Conservation (phyloP, 1,139 yeast species). For the Yamadazyma membranifaciens region DNA sequence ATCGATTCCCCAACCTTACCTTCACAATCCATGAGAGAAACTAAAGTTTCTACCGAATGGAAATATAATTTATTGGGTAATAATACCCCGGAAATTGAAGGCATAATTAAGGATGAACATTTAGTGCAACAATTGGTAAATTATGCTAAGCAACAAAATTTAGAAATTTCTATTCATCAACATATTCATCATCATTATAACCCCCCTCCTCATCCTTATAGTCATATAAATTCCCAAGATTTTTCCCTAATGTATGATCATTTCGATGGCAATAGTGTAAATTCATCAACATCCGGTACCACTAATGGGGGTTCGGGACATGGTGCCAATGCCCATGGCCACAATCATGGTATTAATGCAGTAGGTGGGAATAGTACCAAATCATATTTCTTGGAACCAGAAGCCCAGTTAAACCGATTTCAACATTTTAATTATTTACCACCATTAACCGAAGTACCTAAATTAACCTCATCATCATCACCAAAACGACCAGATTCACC, state of each 20-base stretch:
- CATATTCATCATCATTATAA: constrained; percentile 74
- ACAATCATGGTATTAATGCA: neutral
- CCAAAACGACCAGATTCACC: constrained; percentile 18
- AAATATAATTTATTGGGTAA: constrained; percentile 24
- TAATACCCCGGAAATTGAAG: constrained; percentile 29
- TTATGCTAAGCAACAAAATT: constrained; percentile 58
- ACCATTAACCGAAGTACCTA: constrained; percentile 70
- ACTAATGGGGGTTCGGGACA: constrained; percentile 3
- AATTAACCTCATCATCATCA: constrained; percentile 55
- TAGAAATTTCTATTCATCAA: constrained; percentile 75
- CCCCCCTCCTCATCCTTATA: constrained; percentile 33
- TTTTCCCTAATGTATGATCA: constrained; percentile 3
- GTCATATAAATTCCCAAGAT: constrained; percentile 10
- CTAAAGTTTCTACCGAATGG: constrained; percentile 23
- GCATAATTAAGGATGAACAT: constrained; percentile 50
- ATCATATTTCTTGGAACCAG: constrained; percentile 46
- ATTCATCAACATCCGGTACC: constrained; percentile 2
- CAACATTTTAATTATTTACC: constrained; percentile 75
- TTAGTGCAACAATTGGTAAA: constrained; percentile 56
- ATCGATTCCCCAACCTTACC: neutral
- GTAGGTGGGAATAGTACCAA: neutral
- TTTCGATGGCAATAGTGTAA: neutral
- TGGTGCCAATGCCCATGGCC: neutral
- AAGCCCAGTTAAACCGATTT: constrained; percentile 54
- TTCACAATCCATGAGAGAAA: neutral